Evolutionary conservation across 768 basidiomycete species (phyloP).

Genomic region (Pilatotrama ljubarskyi): DNA sequence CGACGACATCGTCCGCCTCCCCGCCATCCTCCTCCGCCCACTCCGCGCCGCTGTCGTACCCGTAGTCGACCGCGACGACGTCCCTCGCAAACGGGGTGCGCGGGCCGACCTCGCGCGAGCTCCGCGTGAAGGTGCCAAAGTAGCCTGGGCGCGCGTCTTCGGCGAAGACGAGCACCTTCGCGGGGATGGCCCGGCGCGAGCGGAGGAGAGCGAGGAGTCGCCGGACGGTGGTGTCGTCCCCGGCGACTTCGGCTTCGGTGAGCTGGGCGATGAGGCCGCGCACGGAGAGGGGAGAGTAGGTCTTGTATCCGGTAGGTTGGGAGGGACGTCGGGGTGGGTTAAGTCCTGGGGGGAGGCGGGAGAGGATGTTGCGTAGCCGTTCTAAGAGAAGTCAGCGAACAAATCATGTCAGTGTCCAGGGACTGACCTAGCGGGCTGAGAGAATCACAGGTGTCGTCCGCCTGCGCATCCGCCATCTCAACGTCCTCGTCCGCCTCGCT

Average conservation of each 20-base stretch:
- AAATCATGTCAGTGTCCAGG: neutral
- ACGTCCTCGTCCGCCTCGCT: slow-evolving; percentile 18
- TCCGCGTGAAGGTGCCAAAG: slow-evolving; percentile 91
- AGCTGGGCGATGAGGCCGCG: slow-evolving; percentile 60
- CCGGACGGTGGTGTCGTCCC: slow-evolving; percentile 69
- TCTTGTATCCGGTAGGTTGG: slow-evolving; percentile 28
- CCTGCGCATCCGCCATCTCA: slow-evolving; percentile 28
- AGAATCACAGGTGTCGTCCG: slow-evolving; percentile 9
- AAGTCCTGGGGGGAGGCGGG: slow-evolving; percentile 20
- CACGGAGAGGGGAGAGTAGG: slow-evolving; percentile 37
- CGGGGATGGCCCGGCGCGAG: slow-evolving; percentile 61
- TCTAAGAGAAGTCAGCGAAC: slow-evolving; percentile 13
- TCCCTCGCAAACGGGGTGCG: slow-evolving; percentile 84
- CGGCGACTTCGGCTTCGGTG: slow-evolving; percentile 75
- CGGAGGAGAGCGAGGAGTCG: slow-evolving; percentile 59
- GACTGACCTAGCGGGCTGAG: slow-evolving; percentile 45
- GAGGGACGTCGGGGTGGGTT: slow-evolving; percentile 34
- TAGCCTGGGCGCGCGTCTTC: slow-evolving; percentile 91
- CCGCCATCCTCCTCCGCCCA: slow-evolving; percentile 87
- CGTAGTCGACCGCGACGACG: slow-evolving; percentile 77
- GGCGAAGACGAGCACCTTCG: slow-evolving; percentile 82
- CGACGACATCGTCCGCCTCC: slow-evolving; percentile 76
- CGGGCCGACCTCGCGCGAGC: slow-evolving; percentile 75
- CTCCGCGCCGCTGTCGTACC: slow-evolving; percentile 92
- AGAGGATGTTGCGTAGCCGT: slow-evolving; percentile 23